Base-by-base conservation (phyloP, 164 flowering plant genomes). In the Macadamia integrifolia region DNA sequence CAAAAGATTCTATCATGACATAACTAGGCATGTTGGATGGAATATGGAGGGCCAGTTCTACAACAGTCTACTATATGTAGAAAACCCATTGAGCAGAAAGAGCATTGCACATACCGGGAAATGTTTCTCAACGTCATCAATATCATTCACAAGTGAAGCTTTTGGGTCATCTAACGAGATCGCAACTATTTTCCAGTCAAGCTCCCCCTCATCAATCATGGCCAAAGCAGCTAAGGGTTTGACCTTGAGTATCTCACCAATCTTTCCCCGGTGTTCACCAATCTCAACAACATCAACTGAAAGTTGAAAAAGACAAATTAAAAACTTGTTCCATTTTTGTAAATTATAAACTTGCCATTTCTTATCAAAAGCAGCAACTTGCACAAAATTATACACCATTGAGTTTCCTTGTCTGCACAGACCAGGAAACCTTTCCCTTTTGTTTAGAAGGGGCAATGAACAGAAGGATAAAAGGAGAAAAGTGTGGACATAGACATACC, bases 101-200 rank as follows among this genome's bases (percentile, higher is more conserved):
- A 17, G 56, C 29, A 62, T 14, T 23, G 57, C 35, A 42, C 79
- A 60, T 86, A 95, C 98, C 68, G 97, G 99, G 69, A 92, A 95
- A 79, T 92, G 98, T 77, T 88, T 92, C 83, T 92, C 98, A 67
- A 92, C 97, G 74, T 91, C 97, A 61, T 81, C 87, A 32, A 90
- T 73, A 78, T 95, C 97, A 66, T 92, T 86, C 66, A 95, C 99
- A 61, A 90, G 85, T 40, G 98, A 80, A 69, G 99, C 94, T 71
- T 67, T 91, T 57, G 97, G 99, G 75, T 95, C 99, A 75, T 95
- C 98, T 79, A 92, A 74, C 13, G 99, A 92, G 72, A 95, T 89
- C 15, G 98, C 98, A 74, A 95, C 79, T n/a, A 95, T 89, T 81
- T 95, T 95, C 98, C 99, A 95, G 83, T 95, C 99, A 72, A 95